Evolutionary conservation across 441 rosid genomes (phyloP), one percentile per base, ranked within the genome.

Genomic region (Eutrema salsugineum): DNA sequence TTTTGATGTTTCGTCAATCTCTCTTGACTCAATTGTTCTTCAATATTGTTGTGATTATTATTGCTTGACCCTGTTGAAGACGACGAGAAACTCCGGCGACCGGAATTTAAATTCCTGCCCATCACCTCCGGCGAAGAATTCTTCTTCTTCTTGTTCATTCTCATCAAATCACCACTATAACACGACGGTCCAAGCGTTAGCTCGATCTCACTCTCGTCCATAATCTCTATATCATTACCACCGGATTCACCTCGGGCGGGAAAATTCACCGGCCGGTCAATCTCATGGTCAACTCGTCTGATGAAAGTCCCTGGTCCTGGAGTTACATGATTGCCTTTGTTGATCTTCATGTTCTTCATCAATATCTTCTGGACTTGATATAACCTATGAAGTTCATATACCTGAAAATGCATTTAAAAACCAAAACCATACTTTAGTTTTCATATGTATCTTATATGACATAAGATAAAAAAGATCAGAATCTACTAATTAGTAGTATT

Each of bases 381-480:
- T 19, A 94, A 82, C 58, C 99, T 89, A 77, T 94, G 99, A 50
- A 94, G 99, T 83, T 94, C 99, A 55, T 77, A 62, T 8, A 94
- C 92, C 99, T 94, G 77, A 48, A 69, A 36, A 46, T 46, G 33
- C 35, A 51, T n/a, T 28, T 27, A 50, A 17, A n/a, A n/a, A n/a
- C n/a, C n/a, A n/a, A n/a, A 63, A 55, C 7, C 32, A 15, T 40
- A 65, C 20, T 17, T 60, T 66, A 24, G 5, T 36, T 32, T 63
- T 51, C 30, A 20, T 39, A 20, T 35, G 14, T 5, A 42, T 5
- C 20, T 19, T 35, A 12, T 33, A 20, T 49, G 30, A 66, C 40
- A 50, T 49, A 60, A 51, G 16, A 38, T 58, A 38, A 54, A 50
- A 22, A 8, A 46, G 20, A 32, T 44, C 2, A 68, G 30, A 47